phyloP scores from a whole-genome alignment of 225 moss, liverwort and hornwort species.

The Antitrichia curtipendula region DNA sequence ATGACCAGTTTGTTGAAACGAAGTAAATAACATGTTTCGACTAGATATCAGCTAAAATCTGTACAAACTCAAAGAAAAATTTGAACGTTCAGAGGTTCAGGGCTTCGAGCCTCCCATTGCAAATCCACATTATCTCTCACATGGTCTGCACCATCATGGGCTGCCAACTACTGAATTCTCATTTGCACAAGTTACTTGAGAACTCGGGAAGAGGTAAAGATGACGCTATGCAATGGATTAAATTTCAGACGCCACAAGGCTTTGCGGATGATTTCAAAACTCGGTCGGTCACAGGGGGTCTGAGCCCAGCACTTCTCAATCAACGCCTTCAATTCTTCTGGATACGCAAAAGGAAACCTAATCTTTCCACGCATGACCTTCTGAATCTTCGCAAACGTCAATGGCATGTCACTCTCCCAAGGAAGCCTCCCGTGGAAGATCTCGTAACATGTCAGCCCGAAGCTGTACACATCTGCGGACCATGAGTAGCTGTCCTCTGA shows the following conservation, averaged over 20 bases:
- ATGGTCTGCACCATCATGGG: neutral
- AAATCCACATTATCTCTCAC: neutral
- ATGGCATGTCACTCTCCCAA: neutral
- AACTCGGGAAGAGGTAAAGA: neutral
- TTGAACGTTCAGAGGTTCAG: neutral
- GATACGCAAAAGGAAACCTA: neutral
- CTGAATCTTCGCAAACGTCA: neutral
- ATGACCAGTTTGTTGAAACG: too few species aligned
- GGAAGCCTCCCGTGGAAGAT: neutral
- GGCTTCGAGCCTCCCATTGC: neutral
- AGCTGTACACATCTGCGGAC: neutral
- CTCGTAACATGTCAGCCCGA: neutral
- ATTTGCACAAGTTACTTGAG: fast-evolving
- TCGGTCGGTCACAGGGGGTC: neutral
- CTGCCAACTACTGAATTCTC: neutral
- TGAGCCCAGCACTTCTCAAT: neutral
- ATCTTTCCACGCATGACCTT: neutral
- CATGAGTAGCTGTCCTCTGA: neutral
- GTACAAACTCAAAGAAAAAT: neutral
- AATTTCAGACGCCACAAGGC: neutral
- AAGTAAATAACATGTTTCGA: too few species aligned
- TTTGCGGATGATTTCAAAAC: neutral
- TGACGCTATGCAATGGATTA: neutral
- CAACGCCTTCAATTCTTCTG: neutral
- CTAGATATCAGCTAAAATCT: too few species aligned